Evolutionary conservation across 352 stramenopile genomes (phyloP), one percentile per base, ranked within the genome.

Genomic region (Pythium periplocum): DNA sequence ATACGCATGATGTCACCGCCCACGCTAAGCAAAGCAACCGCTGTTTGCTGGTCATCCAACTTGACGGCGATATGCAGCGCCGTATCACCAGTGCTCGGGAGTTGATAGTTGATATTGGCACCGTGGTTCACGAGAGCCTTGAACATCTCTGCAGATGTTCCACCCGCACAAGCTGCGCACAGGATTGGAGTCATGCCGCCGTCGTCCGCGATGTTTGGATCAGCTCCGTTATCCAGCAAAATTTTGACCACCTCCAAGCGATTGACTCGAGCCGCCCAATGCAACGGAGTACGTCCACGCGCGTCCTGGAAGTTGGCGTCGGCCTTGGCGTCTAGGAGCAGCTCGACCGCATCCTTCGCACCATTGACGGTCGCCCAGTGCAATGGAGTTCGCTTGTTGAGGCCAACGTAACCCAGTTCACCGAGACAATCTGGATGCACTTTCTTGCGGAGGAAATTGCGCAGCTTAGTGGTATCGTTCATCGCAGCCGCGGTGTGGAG

Each of bases 291-390:
- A 10, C 82, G 72, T 39, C 79, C 79, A 37, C 71, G 75, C 3
- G 75, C 68, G 56, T 93, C 82, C 45, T 86, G 71, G 37, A 78
- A 75, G 51, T 93, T 83, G 0, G 77, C 70, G 43, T 90, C 71
- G 0, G 83, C 83, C 3, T 72, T 72, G 1, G 78, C 76, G 39
- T 66, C 69, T 6, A 93, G 51, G 10, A 93, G 59, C 32, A 87
- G 62, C 47, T 84, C 73, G 0, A 87, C 71, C 0, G 79, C 77
- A 32, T 73, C 54, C 40, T 78, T 71, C 12, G 80, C 69, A 2
- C 80, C 83, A 53, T 88, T 91, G 4, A 93, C 58, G 1, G 79
- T 77, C 8, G 83, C 83, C 83, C 83, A 93, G 48, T 93, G 83
- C 30, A 93, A 38, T 1, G 83, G 83, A 6, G 80, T 91, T 31